Conservation (phyloP, 768 basidiomycete species). For the Phaeotremella skinneri region DNA sequence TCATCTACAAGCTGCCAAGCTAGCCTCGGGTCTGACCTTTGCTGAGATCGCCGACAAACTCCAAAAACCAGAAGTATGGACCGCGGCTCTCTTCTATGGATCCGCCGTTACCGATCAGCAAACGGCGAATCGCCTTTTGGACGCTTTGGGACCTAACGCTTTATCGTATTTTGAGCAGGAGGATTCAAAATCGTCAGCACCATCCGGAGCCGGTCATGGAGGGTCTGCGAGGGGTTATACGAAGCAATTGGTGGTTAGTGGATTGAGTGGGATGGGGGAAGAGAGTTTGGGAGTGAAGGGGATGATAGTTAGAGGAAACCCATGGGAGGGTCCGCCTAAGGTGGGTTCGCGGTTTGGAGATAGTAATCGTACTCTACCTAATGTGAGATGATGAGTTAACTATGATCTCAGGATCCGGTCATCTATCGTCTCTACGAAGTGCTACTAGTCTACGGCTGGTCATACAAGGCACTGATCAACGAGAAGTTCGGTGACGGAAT, state of each 20-base stretch:
- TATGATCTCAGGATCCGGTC: constrained; percentile 38
- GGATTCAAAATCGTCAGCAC: no score
- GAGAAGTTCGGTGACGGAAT: constrained; percentile 51
- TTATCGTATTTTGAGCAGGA: background rate
- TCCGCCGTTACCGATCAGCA: constrained; percentile 31
- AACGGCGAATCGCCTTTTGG: constrained; percentile 25
- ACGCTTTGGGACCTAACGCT: constrained; percentile 10
- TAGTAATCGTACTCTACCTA: no score
- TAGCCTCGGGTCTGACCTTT: constrained; percentile 35
- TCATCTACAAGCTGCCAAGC: constrained; percentile 28
- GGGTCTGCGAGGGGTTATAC: no score
- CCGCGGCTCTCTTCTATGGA: constrained; percentile 48
- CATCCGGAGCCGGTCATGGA: no score
- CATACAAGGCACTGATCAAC: constrained; percentile 47
- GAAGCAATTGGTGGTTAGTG: constrained; percentile 14
- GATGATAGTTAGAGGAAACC: constrained; percentile 36
- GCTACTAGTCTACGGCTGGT: constrained; percentile 45
- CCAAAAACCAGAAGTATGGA: constrained; percentile 48
- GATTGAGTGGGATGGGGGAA: constrained; percentile 16
- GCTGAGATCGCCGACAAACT: constrained; percentile 35
- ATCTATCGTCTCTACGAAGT: constrained; percentile 48
- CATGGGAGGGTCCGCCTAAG: constrained; percentile 44
- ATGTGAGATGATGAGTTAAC: no score
- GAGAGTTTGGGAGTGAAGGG: constrained; percentile 30
- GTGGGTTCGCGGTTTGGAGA: constrained; percentile 14